Evolutionary conservation across 2,329 filamentous ascomycete species (phyloP), one percentile per base, ranked within the genome.

Genomic region (Ramularia collo-cygni): DNA sequence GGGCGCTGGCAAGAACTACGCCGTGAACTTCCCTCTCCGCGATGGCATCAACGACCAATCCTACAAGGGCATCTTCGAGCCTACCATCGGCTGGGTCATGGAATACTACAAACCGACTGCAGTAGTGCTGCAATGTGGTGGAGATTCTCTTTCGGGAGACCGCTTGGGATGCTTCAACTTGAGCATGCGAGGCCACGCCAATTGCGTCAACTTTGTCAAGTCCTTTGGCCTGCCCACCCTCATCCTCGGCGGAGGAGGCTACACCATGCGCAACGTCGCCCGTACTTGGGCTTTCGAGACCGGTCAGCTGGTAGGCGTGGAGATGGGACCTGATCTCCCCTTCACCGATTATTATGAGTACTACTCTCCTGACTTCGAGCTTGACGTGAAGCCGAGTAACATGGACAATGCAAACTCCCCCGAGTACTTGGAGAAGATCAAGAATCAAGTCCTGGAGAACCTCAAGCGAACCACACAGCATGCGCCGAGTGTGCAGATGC

Each of bases 241-340:
- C 35, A 77, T 98, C 39, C 85, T 96, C 43, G 92, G 92, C 31
- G 92, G 92, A 28, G 92, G 92, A 41, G 92, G 92, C 18, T 98
- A 98, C 65, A 98, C 92, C 10, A 89, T 92, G 4, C 79, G 90
- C 50, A 98, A 98, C 57, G 92, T 98, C 5, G 92, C 92, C 29
- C 83, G 92, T 38, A 88, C 90, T 19, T 98, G 92, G 92, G 87
- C 89, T 16, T 90, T 94, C 65, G 92, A 98, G 67, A 98, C 92
- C 10, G 21, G 21, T 24, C 21, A 88, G 43, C 74, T 96, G 7
- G 85, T 95, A 14, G 85, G 85, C 18, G 79, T 89, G 44, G 75
- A 85, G 19, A 85, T 96, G 75, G 75, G 79, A 8, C 75, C 83
- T 4, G 81, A 85, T n/a, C 72, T 96, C 28, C 90, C 90, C 1